Percentiles rank a stretch among this genome's conserved stretches.
Evolutionary conservation across 192 early-diverging fungal genomes (phyloP).

Genomic region (Globomyces pollinis-pini): DNA sequence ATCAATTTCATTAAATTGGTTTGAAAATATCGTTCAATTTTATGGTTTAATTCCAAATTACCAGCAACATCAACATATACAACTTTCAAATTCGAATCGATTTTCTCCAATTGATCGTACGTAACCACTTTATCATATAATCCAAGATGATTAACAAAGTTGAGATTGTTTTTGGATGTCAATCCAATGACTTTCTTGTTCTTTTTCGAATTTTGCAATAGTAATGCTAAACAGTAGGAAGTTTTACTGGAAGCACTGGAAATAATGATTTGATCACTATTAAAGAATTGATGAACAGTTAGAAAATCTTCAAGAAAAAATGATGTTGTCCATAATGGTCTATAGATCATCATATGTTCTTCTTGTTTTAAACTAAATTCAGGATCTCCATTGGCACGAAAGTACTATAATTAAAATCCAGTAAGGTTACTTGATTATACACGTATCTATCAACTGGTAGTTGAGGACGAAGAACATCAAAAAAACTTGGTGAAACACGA

Average conservation of each 20-base stretch:
- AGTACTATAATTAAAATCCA: no score
- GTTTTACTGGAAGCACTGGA: constrained; percentile 31
- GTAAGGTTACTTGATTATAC: constrained; percentile 32
- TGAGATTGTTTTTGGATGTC: constrained; percentile 21
- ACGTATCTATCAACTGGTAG: constrained; percentile 26
- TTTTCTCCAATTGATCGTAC: constrained; percentile 18
- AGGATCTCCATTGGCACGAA: constrained; percentile 15
- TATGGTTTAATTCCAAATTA: not conserved
- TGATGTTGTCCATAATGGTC: constrained; percentile 34
- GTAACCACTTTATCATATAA: constrained; percentile 27
- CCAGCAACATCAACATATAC: constrained; percentile 33
- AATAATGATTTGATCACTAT: constrained; percentile 23
- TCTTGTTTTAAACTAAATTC: constrained; percentile 19
- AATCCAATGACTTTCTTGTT: constrained; percentile 24
- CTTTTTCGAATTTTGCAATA: constrained; percentile 9
- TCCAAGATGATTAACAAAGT: constrained; percentile 20
- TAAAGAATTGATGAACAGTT: constrained; percentile 17
- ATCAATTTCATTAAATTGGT: not conserved
- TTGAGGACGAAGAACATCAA: constrained; percentile 26
- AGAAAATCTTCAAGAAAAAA: constrained; percentile 31
- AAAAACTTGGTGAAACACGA: constrained; percentile 2
- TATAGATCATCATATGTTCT: constrained; percentile 27
- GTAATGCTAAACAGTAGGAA: constrained; percentile 31
- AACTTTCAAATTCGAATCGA: not conserved
- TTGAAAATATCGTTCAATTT: constrained; percentile 8